These are phyloP conservation scores for Dispira simplex DNA, from an alignment of 192 early-diverging fungal genomes.

Conservation along the genomic window DNA sequence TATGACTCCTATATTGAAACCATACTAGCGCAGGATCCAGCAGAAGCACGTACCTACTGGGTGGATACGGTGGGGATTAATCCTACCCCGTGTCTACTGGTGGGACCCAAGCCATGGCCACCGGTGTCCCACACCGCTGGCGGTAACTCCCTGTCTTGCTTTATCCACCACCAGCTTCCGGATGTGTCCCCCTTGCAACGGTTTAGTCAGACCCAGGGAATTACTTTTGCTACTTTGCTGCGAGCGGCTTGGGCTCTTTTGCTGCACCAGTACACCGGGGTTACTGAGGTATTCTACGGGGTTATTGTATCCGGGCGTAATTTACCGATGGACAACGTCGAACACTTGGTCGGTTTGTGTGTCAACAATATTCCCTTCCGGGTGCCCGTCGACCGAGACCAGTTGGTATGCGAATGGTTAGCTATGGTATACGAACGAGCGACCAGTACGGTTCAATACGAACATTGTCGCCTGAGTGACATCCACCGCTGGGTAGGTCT, in stretches of 20 bases:
- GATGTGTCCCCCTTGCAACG: neutral
- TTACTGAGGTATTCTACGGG: neutral
- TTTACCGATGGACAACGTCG: neutral
- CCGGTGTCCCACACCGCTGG: too few species aligned
- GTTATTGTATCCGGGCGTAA: conserved; percentile 4
- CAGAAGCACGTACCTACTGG: neutral
- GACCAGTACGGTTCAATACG: neutral
- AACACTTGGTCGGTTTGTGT: neutral
- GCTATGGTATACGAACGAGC: neutral
- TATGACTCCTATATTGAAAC: neutral
- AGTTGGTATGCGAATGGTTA: neutral
- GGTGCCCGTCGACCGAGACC: neutral
- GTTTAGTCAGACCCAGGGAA: neutral
- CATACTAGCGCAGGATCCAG: neutral
- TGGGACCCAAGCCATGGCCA: too few species aligned
- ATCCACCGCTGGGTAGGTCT: neutral
- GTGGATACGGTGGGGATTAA: neutral
- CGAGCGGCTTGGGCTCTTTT: neutral
- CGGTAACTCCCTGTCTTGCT: neutral
- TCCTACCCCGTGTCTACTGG: neutral
- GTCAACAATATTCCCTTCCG: conserved; percentile 9
- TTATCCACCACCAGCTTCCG: too few species aligned
- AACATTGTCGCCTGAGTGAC: neutral
- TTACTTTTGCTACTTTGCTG: neutral
- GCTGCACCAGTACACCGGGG: conserved; percentile 2